Evolutionary conservation across 305 asterid species (phyloP).

Genomic region (Fraxinus sp.): DNA sequence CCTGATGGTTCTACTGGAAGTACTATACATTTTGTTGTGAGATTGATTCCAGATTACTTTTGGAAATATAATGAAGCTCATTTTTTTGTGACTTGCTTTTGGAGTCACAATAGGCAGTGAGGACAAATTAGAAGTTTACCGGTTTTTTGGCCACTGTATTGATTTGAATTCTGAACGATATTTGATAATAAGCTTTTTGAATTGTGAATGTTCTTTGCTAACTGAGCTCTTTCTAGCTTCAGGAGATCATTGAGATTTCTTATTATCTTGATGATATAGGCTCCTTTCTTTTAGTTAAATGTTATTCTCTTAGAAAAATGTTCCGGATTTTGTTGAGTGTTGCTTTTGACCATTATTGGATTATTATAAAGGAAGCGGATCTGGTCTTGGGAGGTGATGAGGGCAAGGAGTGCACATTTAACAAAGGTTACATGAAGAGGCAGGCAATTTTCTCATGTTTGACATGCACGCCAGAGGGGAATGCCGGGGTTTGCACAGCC

Average conservation of each 20-base stretch:
- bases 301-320: background rate
- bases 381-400: slow-evolving; percentile 97
- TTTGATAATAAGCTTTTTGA: background rate
- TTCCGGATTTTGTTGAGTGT: background rate
- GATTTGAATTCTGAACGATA: background rate
- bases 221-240: background rate
- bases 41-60: background rate
- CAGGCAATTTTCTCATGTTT: slow-evolving; percentile 85
- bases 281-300: slow-evolving; percentile 3
- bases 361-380: slow-evolving; percentile 66
- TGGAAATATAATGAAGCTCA: background rate
- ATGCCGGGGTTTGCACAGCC: slow-evolving; percentile 82
- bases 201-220: background rate
- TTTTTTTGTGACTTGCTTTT: background rate
- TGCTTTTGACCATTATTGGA: background rate
- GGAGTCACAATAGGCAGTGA: background rate
- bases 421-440: slow-evolving; percentile 82
- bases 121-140: background rate
- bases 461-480: slow-evolving; percentile 82
- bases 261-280: background rate
- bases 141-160: background rate
- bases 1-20: background rate
- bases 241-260: background rate
- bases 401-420: slow-evolving; percentile 93
- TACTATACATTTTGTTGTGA: background rate